Percentiles rank a stretch among this genome's conserved stretches.
phyloP scores from a whole-genome alignment of 768 basidiomycete genomes.

The Amyloporia xantha region DNA sequence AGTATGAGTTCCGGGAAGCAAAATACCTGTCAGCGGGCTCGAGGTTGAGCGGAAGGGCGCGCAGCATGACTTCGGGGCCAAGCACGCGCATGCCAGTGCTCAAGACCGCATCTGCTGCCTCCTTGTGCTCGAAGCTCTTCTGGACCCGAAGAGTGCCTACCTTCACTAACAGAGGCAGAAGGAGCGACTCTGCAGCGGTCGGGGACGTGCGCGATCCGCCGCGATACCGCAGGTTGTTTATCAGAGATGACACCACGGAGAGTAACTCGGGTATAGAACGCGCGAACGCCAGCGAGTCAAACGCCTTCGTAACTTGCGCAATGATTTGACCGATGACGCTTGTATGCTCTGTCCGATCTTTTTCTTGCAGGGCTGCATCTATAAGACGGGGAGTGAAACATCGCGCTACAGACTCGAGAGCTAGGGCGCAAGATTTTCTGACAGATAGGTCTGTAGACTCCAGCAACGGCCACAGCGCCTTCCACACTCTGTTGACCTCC shows the following conservation, averaged over 20 bases:
- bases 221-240: conserved; percentile 53
- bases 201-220: conserved; percentile 31
- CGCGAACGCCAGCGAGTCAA: conserved; percentile 70
- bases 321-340: conserved; percentile 61
- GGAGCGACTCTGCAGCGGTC: conserved; percentile 62
- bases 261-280: conserved; percentile 76
- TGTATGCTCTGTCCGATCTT: conserved; percentile 34
- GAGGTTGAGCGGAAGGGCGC: conserved; percentile 76
- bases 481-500: conserved; percentile 66
- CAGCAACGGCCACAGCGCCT: conserved; percentile 67
- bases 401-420: conserved; percentile 56
- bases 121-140: conserved; percentile 87
- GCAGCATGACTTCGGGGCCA: conserved; percentile 76
- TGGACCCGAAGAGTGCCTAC: conserved; percentile 69
- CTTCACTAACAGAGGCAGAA: conserved; percentile 61
- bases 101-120: conserved; percentile 74
- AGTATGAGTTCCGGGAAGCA: not conserved
- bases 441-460: conserved; percentile 58
- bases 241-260: conserved; percentile 62
- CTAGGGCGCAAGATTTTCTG: conserved; percentile 56
- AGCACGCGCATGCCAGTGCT: conserved; percentile 77
- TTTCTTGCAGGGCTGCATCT: conserved; percentile 41
- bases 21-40: conserved; percentile 73
- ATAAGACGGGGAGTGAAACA: conserved; percentile 69
- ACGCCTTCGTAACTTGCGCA: conserved; percentile 53